Conservation (phyloP, 2,329 filamentous ascomycete species). For the Penicillium sp. region DNA sequence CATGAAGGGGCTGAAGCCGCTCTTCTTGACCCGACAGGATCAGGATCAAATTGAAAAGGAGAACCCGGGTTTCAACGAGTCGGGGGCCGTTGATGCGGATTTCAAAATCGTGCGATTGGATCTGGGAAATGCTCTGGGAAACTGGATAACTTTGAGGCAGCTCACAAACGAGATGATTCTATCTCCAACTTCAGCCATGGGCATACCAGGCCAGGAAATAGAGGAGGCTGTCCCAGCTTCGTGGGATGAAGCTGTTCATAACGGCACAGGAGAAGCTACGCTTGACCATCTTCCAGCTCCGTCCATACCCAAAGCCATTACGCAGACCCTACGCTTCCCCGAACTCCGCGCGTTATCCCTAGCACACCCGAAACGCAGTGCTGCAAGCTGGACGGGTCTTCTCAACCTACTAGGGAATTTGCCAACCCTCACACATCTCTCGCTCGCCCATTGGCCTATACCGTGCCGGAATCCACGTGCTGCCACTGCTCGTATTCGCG, state of each 20-base stretch:
- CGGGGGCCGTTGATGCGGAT: conserved; percentile 25
- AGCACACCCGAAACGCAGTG: conserved; percentile 46
- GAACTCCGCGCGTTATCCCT: conserved; percentile 59
- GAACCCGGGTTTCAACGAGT: conserved; percentile 5
- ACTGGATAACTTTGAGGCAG: conserved; percentile 49
- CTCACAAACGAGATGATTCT: conserved; percentile 46
- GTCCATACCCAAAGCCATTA: conserved; percentile 22
- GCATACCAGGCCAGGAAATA: neutral
- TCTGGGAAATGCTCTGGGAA: conserved; percentile 50
- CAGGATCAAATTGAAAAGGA: conserved; percentile 7
- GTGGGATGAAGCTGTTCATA: conserved; percentile 40
- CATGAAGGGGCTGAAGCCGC: conserved; percentile 48
- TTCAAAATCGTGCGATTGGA: conserved; percentile 53
- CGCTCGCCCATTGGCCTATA: conserved; percentile 60
- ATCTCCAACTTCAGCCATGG: conserved; percentile 13
- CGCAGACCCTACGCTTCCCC: conserved; percentile 43
- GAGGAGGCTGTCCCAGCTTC: conserved; percentile 33
- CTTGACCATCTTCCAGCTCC: neutral
- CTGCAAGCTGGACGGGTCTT: conserved; percentile 56
- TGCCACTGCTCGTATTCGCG: conserved; percentile 43
- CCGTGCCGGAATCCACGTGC: conserved; percentile 58
- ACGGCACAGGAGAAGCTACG: neutral
- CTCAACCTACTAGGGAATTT: conserved; percentile 53
- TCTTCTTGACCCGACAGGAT: conserved; percentile 43
- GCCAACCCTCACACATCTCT: conserved; percentile 60